Base-by-base conservation (phyloP, 257 asterid species). In the Ophiorrhiza pumila region DNA sequence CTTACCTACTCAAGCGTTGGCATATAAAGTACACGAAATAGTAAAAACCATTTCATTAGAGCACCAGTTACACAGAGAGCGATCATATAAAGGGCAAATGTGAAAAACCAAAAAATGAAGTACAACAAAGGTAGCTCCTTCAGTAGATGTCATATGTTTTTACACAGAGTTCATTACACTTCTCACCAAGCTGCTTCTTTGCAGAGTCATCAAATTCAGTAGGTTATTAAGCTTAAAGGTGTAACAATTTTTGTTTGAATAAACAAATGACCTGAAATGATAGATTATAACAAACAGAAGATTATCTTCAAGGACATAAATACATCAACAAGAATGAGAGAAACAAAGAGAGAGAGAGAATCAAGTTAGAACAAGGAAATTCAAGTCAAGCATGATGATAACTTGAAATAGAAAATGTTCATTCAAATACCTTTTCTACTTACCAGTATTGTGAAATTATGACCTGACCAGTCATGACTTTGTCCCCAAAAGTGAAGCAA, bases 101-200 rank as follows among this genome's bases (percentile, higher is more conserved):
- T 53, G 31, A 53, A 3, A 46, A n/a, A 22, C 22, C 18, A 63
- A 63, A 34, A 37, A 15, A 17, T 35, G 17, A 9, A 63, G 64
- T 20, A 27, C 29, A 34, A 59, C n/a, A 29, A 61, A 61, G 34
- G 27, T 34, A 15, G 45, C 4, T 34, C 11, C 20, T 22, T 4
- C 34, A 5, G 1, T 0, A 15, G 64, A 11, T 3, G 15, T 4
- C 11, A 59, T 31, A 7, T 27, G 27, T 25, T 31, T 57, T 67
- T 29, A 46, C 7, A 35, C 42, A 15, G 12, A 7, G 34, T 45
- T 52, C 72, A 17, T 27, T 64, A 35, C 65, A 63, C 37, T 73
- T 52, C 59, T 23, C n/a, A 23, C 35, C 35, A 64, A 73, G 63
- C 37, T 52, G 65, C 59, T 65, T 34, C 29, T 25, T 46, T 14